A percentile compares a stretch with the other conserved stretches of the same genome.
These are phyloP conservation scores for Aspergillus quadricinctus DNA, from an alignment of 2,329 filamentous ascomycete genomes.

Conservation along the genomic window DNA sequence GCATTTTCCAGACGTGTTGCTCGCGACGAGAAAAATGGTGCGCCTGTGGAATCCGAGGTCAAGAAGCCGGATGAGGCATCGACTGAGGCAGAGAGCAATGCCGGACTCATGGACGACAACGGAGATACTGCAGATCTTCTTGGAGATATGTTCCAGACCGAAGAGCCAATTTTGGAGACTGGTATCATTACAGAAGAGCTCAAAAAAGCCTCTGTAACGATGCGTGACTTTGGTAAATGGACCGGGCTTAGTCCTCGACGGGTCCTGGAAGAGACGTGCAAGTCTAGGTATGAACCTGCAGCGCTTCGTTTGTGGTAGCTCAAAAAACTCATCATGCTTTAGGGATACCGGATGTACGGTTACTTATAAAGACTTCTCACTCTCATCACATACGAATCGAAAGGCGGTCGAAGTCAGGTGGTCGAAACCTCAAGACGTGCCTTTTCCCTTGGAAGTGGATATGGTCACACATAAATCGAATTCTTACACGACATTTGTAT, in stretches of 20 bases:
- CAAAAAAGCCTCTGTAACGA: conserved; percentile 42
- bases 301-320: background rate
- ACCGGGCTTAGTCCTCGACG: conserved; percentile 71
- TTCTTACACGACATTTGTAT: conserved; percentile 54
- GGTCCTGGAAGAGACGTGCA: conserved; percentile 81
- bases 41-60: conserved; percentile 50
- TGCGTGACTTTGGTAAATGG: conserved; percentile 82
- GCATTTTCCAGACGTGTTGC: conserved; percentile 27
- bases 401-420: conserved; percentile 72
- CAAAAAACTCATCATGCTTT: background rate
- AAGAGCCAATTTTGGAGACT: conserved; percentile 39
- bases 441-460: conserved; percentile 40
- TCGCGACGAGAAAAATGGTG: conserved; percentile 14
- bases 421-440: conserved; percentile 65
- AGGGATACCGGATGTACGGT: conserved; percentile 69
- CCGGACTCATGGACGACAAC: conserved; percentile 27
- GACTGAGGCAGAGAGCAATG: conserved; percentile 15
- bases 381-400: conserved; percentile 69
- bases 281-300: conserved; percentile 56
- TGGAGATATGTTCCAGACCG: conserved; percentile 54
- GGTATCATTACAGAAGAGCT: conserved; percentile 34
- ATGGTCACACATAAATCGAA: conserved; percentile 43
- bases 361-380: conserved; percentile 65
- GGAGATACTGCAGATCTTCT: conserved; percentile 44
- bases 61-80: conserved; percentile 22